Base-by-base conservation (phyloP, 148 eudicot species). In the Nepenthes gracilis region DNA sequence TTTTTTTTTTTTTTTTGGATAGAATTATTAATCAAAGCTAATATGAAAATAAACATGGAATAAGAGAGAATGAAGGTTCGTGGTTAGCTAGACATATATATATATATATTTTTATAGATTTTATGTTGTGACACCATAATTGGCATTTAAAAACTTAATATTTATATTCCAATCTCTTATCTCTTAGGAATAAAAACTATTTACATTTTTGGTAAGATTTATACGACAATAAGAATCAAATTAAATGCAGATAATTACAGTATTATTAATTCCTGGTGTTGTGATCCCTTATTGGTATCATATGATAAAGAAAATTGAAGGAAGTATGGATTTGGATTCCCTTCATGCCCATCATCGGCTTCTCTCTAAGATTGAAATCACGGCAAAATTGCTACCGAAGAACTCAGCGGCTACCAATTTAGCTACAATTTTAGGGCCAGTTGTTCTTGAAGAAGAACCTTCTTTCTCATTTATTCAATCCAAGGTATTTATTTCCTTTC, bases 221-320 rank as follows among this genome's bases (percentile, higher is more conserved):
- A 23, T 23, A 23, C 23, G 23, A 0, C 23, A 23, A 23, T 23
- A 23, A 23, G 23, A 23, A 23, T 23, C 23, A 23, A 23, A 23
- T 5, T 56, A 32, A 15, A 7, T 73, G 64, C 79, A 90, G 94
- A 75, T 75, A 45, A 1, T 84, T 57, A 55, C 40, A 14, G 72
- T 77, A 57, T 58, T 89, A 47, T 56, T 74, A 57, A 43, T 82
- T 9, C 82, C 88, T 1, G 54, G 75, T 58, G 66, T 78, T 33
- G 47, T 77, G 33, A 59, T 81, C 35, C 80, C 87, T 11, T 72
- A 72, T 59, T 83, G 87, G 89, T 62, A 73, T 10, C 49, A 58
- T 5, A 81, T 60, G 49, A 72, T 59, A 43, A 72, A 64, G 60
- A 65, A 57, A 43, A 69, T 79, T 6, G 83, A 81, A 66, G 35